These are phyloP conservation scores for Bruguiera parviflora DNA, from an alignment of 345 rosid genomes.

Conservation along the genomic window DNA sequence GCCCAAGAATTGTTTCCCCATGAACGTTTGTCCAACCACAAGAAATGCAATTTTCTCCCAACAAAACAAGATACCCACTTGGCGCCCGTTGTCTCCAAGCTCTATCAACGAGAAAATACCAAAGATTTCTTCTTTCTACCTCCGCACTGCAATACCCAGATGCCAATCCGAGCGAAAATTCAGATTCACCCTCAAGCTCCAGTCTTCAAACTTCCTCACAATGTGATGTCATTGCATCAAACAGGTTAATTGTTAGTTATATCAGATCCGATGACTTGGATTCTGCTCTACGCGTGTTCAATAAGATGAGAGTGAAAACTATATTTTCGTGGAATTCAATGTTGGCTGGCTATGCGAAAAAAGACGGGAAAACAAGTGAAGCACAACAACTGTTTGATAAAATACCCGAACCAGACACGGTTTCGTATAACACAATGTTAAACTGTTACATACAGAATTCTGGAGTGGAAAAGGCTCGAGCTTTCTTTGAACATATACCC, in stretches of 20 bases:
- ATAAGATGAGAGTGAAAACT: slow-evolving; percentile 49
- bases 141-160: slow-evolving; percentile 17
- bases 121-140: slow-evolving; percentile 18
- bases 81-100: no score
- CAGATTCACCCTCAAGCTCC: slow-evolving; percentile 2
- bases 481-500: slow-evolving; percentile 51
- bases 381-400: slow-evolving; percentile 57
- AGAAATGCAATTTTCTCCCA: slow-evolving; percentile 10
- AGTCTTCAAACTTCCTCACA: slow-evolving; percentile 16
- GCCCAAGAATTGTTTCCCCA: no score
- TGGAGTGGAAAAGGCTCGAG: slow-evolving; percentile 36
- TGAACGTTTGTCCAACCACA: no score
- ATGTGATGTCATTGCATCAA: slow-evolving; percentile 40
- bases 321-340: slow-evolving; percentile 75
- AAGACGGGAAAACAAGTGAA: slow-evolving; percentile 41
- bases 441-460: slow-evolving; percentile 45
- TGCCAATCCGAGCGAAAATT: slow-evolving; percentile 13
- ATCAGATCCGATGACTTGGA: slow-evolving; percentile 56
- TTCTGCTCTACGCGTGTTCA: slow-evolving; percentile 58
- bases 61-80: no score
- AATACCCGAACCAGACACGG: slow-evolving; percentile 59
- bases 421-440: slow-evolving; percentile 68
- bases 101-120: slow-evolving; percentile 10
- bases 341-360: slow-evolving; percentile 41
- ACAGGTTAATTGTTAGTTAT: slow-evolving; percentile 47